Evolutionary conservation across 2,329 filamentous ascomycete genomes (phyloP).

Genomic region (Cladosporium sp.): DNA sequence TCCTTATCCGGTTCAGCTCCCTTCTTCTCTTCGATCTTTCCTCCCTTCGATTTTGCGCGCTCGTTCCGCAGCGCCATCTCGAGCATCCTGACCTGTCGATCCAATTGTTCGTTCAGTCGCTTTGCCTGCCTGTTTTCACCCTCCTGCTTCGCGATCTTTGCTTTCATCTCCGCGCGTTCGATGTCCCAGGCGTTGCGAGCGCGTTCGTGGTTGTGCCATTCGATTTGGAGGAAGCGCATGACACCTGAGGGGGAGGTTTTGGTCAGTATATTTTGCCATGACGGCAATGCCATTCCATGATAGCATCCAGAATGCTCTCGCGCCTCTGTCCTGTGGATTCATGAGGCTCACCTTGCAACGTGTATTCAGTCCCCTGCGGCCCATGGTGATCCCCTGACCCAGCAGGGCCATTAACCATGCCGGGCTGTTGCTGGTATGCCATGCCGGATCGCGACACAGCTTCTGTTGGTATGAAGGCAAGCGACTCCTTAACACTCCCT

Average conservation of each 20-base stretch:
- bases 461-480: background rate
- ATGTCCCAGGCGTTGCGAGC: slow-evolving; percentile 99
- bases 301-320: background rate
- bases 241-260: slow-evolving; percentile 57
- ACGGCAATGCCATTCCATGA: background rate
- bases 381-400: slow-evolving; percentile 45
- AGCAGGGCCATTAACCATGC: slow-evolving; percentile 53
- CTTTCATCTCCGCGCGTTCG: slow-evolving; percentile 98
- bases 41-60: slow-evolving; percentile 51
- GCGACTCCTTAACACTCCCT: slow-evolving; percentile 1
- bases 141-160: slow-evolving; percentile 88
- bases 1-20: slow-evolving; percentile 16
- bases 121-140: slow-evolving; percentile 83
- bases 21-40: slow-evolving; percentile 33
- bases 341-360: slow-evolving; percentile 56
- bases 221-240: slow-evolving; percentile 98
- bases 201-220: slow-evolving; percentile 98
- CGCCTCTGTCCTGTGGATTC: background rate
- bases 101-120: slow-evolving; percentile 80
- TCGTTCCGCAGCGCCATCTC: slow-evolving; percentile 85
- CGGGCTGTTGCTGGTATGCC: slow-evolving; percentile 67
- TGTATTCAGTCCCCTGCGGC: slow-evolving; percentile 64
- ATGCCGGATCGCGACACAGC: slow-evolving; percentile 38
- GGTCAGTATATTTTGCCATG: slow-evolving; percentile 21
- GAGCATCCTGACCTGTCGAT: slow-evolving; percentile 84